Conservation (phyloP, 495 filamentous ascomycete genomes). For the Amphirosellinia nigrospora region DNA sequence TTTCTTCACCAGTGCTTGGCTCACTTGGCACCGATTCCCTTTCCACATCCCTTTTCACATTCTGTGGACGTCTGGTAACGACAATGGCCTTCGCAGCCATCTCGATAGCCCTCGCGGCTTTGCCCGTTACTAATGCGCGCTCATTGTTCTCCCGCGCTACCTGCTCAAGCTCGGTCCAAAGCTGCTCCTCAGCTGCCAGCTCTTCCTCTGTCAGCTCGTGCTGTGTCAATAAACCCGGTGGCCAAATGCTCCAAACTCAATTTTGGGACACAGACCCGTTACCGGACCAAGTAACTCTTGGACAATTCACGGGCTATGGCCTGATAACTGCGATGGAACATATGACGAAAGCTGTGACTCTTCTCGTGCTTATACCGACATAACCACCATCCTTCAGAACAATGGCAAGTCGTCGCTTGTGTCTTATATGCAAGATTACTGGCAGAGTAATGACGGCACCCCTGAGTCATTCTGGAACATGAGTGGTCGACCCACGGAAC, state of each 20-base stretch:
- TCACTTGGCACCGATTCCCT: conserved; percentile 14
- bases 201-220: conserved; percentile 57
- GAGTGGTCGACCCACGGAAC: conserved; percentile 85
- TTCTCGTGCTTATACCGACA: conserved; percentile 68
- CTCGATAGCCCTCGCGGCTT: conserved; percentile 22
- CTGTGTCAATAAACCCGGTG: conserved; percentile 81
- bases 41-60: not conserved
- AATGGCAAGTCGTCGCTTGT: conserved; percentile 52
- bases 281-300: conserved; percentile 75
- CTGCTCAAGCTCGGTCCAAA: conserved; percentile 23
- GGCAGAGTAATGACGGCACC: conserved; percentile 61
- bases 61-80: not conserved
- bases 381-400: conserved; percentile 49
- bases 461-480: conserved; percentile 78
- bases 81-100: not conserved
- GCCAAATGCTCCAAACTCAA: conserved; percentile 76
- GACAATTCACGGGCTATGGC: conserved; percentile 87
- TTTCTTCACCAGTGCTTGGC: conserved; percentile 5
- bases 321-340: conserved; percentile 79
- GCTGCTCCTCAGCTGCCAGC: conserved; percentile 19
- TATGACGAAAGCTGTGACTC: conserved; percentile 72
- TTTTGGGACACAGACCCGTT: conserved; percentile 82
- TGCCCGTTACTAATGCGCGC: conserved; percentile 7
- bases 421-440: conserved; percentile 73
- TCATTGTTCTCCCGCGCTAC: conserved; percentile 8